Evolutionary conservation across 192 early-diverging fungal genomes (phyloP), one percentile per base, ranked within the genome.

Genomic region (Coemansia sp.): DNA sequence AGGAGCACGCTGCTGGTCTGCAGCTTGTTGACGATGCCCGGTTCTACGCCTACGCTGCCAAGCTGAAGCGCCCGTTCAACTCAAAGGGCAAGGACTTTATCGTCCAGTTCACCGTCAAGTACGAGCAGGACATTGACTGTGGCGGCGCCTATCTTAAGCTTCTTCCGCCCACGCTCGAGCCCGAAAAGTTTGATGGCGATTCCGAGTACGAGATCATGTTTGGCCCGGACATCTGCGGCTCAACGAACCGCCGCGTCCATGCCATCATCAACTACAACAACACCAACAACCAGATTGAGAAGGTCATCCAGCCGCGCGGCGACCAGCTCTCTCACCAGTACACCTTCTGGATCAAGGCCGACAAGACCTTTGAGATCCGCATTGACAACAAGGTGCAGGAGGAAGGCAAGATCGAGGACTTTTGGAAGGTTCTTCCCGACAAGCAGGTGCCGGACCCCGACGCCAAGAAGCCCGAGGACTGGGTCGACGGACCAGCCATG

Each of bases 201-300:
- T 89, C 92, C 21, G 85, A 86, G 63, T 92, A 91, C 76, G 89
- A 88, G 71, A 86, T 93, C 61, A 93, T 91, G 90, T 92, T 93
- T 74, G 91, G 90, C 39, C 97, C 97, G 42, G 97, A 99, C 80
- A 91, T 93, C 63, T 99, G 97, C 83, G 97, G 95, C 44, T 64
- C 86, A 52, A 77, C 80, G 61, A 91, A 89, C 77, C 93, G 91
- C 85, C 92, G 93, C 48, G 92, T 99, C 40, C 96, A 99, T 76
- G 91, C 93, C 71, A 98, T 99, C 81, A 90, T 99, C 86, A 87
- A 92, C 69, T 92, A 99, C 91, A 91, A 97, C 70, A 89, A 92
- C 82, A 92, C 91, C 63, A 90, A 92, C 76, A 88, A 95, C 72
- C 86, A 94, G 85, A 77, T 93, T 63, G 91, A 92, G 63, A 87